A percentile compares a stretch with the other conserved stretches of the same genome.
phyloP scores from a whole-genome alignment of 2,329 filamentous ascomycete genomes.

The Lasiodiplodia gonubiensis region DNA sequence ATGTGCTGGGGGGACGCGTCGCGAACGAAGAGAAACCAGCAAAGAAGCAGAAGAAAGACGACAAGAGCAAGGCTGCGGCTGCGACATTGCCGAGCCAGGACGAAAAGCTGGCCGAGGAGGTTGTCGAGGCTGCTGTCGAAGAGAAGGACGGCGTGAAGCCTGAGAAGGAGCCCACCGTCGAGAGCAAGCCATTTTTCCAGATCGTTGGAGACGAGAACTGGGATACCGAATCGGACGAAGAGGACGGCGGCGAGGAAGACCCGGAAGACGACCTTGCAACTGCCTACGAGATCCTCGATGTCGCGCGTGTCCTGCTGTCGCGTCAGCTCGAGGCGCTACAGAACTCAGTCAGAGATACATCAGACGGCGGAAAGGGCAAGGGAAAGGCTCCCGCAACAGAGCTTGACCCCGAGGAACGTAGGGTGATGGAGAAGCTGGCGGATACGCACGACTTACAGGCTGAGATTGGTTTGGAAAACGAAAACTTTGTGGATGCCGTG shows the following conservation, averaged over 20 bases:
- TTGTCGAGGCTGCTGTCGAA: constrained; percentile 48
- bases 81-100: constrained; percentile 42
- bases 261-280: constrained; percentile 68
- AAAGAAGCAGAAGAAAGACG: constrained; percentile 56
- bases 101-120: constrained; percentile 51
- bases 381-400: constrained; percentile 50
- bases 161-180: constrained; percentile 48
- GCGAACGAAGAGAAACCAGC: constrained; percentile 58
- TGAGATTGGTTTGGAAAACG: constrained; percentile 96
- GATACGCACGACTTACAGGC: constrained; percentile 94
- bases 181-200: constrained; percentile 82
- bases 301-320: constrained; percentile 64
- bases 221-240: constrained; percentile 75
- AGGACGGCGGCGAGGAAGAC: constrained; percentile 55
- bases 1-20: constrained; percentile 86
- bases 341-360: constrained; percentile 35
- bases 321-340: constrained; percentile 59
- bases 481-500: constrained; percentile 88
- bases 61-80: constrained; percentile 34
- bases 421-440: constrained; percentile 83
- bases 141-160: constrained; percentile 52
- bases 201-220: constrained; percentile 95
- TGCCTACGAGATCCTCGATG: constrained; percentile 68
- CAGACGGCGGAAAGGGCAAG: constrained; percentile 54
- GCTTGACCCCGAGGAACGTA: constrained; percentile 51